Evolutionary conservation across 305 asterid species (phyloP).

Genomic region (Coffea humblotiana): DNA sequence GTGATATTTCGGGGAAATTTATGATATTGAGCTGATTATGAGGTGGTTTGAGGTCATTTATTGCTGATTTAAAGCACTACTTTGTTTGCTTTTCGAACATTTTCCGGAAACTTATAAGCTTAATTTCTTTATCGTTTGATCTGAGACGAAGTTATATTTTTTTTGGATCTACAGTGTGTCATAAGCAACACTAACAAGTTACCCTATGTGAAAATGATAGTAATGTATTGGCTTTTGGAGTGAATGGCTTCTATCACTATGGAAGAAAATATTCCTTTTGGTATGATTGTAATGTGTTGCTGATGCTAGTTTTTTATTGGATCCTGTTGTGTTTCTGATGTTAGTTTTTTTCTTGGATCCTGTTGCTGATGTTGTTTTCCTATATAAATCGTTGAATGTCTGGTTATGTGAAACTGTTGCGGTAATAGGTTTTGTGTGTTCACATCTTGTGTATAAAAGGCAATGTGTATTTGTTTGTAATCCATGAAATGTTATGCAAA

Average conservation of each 20-base stretch:
- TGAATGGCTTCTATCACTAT: not conserved
- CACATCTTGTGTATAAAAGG: not conserved
- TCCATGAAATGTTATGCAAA: not conserved
- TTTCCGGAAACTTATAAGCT: not conserved
- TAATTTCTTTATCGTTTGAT: slow-evolving; percentile 5
- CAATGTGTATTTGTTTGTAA: not conserved
- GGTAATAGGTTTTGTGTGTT: not conserved
- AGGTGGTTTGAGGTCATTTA: slow-evolving; percentile 3
- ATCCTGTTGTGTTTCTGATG: slow-evolving; percentile 1
- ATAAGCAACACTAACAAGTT: not conserved
- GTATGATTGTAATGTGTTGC: not conserved
- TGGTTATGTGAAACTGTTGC: not conserved
- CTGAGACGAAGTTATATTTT: not conserved
- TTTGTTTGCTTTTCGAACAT: not conserved
- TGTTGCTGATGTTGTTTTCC: too few relatives aligned
- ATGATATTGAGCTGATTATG: slow-evolving; percentile 1
- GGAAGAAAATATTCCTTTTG: not conserved
- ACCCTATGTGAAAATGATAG: not conserved
- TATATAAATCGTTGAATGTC: not conserved
- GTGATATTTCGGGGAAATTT: not conserved
- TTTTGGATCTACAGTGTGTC: not conserved
- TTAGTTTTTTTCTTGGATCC: not conserved
- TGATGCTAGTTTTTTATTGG: not conserved
- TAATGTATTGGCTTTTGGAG: not conserved
- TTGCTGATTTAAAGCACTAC: not conserved